Conservation (phyloP, 768 basidiomycete species). For the Auricularia auricula-judae region DNA sequence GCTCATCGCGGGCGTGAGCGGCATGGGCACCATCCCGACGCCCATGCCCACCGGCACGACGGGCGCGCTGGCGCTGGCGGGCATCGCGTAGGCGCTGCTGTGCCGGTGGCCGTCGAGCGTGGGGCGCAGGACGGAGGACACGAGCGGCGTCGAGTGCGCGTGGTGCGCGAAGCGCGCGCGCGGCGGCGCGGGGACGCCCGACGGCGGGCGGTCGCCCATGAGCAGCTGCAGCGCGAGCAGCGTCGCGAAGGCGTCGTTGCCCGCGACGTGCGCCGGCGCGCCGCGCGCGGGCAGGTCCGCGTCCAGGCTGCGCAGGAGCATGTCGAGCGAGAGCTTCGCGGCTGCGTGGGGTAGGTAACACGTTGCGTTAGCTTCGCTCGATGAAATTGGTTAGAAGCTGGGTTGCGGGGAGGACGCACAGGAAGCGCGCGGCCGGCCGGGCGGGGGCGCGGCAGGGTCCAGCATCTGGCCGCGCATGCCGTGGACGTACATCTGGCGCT, state of each 20-base stretch:
- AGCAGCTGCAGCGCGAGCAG: slow-evolving; percentile 62
- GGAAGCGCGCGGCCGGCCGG: slow-evolving; percentile 31
- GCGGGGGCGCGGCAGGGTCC: slow-evolving; percentile 44
- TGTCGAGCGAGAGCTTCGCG: slow-evolving; percentile 50
- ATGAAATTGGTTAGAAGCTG: neutral
- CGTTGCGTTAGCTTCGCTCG: neutral
- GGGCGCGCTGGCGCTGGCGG: neutral
- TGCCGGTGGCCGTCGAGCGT: neutral
- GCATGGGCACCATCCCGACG: too few relatives aligned
- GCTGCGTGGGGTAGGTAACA: neutral
- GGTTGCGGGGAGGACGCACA: neutral
- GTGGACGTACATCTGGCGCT: slow-evolving; percentile 46
- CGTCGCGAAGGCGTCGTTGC: slow-evolving; percentile 65
- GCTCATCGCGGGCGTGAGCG: neutral
- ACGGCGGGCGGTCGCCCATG: slow-evolving; percentile 16
- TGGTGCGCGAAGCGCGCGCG: neutral
- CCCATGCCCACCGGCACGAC: too few relatives aligned
- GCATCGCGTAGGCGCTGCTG: neutral
- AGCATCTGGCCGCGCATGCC: slow-evolving; percentile 52
- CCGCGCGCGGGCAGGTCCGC: slow-evolving; percentile 30
- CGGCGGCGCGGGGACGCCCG: neutral
- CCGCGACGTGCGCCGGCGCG: slow-evolving; percentile 45
- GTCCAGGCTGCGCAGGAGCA: slow-evolving; percentile 50
- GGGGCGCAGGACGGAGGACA: neutral
- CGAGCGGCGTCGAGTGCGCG: neutral